A percentile compares a stretch with the other conserved stretches of the same genome.
These are phyloP conservation scores for Wickerhamiella occidentalis DNA, from an alignment of 805 yeast species.

Conservation along the genomic window DNA sequence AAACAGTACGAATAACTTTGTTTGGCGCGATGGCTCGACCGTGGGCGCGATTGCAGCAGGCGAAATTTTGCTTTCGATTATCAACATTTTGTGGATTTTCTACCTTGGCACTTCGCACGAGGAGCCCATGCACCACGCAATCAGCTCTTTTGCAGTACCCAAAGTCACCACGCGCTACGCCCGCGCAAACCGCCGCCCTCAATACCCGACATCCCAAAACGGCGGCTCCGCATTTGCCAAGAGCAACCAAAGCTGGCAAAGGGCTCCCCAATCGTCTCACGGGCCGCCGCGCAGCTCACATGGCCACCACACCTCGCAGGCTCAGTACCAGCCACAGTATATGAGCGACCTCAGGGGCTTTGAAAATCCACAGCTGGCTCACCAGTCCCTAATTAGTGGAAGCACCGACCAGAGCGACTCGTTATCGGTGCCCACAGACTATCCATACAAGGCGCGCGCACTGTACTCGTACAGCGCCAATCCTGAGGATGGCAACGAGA, in stretches of 20 bases:
- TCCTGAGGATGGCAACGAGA: conserved; percentile 85
- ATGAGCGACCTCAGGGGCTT: conserved; percentile 17
- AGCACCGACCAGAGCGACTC: conserved; percentile 13
- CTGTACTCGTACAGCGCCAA: conserved; percentile 79
- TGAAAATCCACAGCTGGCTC: conserved; percentile 9
- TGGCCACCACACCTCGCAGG: not conserved
- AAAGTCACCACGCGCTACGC: conserved; percentile 10
- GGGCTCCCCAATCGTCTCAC: not conserved
- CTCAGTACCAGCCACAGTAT: conserved; percentile 14
- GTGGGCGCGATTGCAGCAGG: conserved; percentile 89
- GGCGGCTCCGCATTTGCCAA: conserved; percentile 5
- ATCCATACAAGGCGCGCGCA: conserved; percentile 78
- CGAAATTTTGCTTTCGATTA: conserved; percentile 65
- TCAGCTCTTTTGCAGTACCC: conserved; percentile 62
- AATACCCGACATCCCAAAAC: conserved; percentile 9
- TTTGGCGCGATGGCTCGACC: conserved; percentile 54
- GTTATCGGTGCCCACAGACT: conserved; percentile 30
- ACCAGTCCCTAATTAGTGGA: conserved; percentile 9
- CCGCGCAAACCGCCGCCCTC: conserved; percentile 7
- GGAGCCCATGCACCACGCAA: conserved; percentile 72
- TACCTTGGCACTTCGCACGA: conserved; percentile 86
- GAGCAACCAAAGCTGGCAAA: conserved; percentile 10
- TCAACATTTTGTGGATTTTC: conserved; percentile 73
- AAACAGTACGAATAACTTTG: conserved; percentile 67
- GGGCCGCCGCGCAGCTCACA: not conserved